phyloP scores from a whole-genome alignment of 176 grass and related monocot genomes.

The Oryza meyeriana region DNA sequence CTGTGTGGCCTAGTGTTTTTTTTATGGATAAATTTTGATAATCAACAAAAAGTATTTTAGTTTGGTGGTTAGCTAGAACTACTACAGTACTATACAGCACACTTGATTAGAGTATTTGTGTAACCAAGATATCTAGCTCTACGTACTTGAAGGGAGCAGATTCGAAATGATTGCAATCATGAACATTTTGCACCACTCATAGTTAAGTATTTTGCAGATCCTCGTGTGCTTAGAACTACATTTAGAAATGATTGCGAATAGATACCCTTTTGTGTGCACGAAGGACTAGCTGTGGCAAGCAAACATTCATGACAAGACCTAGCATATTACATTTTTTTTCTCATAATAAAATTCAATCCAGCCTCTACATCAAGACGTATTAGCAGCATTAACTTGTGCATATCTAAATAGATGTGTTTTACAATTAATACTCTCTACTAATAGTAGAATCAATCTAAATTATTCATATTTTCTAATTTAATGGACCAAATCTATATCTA shows the following conservation, averaged over 20 bases:
- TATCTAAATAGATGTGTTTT: too few species aligned
- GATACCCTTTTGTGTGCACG: neutral
- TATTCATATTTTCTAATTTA: too few species aligned
- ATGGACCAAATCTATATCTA: too few species aligned
- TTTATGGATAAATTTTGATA: neutral
- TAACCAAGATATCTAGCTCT: neutral
- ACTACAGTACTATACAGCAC: neutral
- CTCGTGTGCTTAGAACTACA: conserved; percentile 16
- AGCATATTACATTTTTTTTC: neutral
- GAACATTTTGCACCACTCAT: conserved; percentile 29
- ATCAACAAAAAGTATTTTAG: neutral
- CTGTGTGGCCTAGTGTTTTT: neutral
- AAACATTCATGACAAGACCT: neutral
- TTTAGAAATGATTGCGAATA: conserved; percentile 23
- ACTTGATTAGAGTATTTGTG: neutral
- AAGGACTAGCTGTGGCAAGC: neutral
- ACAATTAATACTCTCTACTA: too few species aligned
- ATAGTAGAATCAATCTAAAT: too few species aligned
- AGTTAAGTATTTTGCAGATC: conserved; percentile 15
- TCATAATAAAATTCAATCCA: too few species aligned
- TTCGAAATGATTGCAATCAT: conserved; percentile 44
- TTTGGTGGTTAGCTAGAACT: neutral
- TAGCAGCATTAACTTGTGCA: too few species aligned
- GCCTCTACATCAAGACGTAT: too few species aligned
- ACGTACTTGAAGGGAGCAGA: neutral